Conservation (phyloP, 257 asterid species). For the Cruciata laevipes region DNA sequence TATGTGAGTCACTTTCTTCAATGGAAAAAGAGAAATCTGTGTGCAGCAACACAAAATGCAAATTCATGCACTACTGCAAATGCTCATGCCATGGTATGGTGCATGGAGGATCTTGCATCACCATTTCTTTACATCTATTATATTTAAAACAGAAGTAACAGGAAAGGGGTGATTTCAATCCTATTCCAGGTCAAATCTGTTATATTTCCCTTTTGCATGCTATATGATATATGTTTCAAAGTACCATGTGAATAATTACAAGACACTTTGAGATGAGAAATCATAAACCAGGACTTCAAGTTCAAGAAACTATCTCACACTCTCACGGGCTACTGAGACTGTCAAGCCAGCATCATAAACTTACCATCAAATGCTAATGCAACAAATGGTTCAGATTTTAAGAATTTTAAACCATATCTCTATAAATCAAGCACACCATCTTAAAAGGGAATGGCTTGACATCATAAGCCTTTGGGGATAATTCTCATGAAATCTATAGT, state of each 20-base stretch:
- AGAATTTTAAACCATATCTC: background rate
- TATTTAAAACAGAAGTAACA: background rate
- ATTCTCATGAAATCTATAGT: background rate
- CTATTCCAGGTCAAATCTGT: background rate
- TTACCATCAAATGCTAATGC: background rate
- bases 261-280: background rate
- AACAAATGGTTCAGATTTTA: background rate
- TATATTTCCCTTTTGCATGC: background rate
- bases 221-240: background rate
- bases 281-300: background rate
- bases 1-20: background rate
- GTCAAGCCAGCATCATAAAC: background rate
- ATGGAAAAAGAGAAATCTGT: background rate
- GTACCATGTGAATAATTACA: background rate
- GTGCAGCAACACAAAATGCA: background rate
- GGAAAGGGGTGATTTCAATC: background rate
- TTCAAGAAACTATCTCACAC: background rate
- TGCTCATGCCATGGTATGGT: background rate
- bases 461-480: background rate
- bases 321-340: background rate
- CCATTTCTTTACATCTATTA: background rate
- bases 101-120: background rate
- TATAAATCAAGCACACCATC: background rate
- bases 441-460: background rate
- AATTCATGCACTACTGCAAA: background rate